Evolutionary conservation across 2,329 filamentous ascomycete genomes (phyloP), one percentile per base, ranked within the genome.

Genomic region (Diaporthe velutina): DNA sequence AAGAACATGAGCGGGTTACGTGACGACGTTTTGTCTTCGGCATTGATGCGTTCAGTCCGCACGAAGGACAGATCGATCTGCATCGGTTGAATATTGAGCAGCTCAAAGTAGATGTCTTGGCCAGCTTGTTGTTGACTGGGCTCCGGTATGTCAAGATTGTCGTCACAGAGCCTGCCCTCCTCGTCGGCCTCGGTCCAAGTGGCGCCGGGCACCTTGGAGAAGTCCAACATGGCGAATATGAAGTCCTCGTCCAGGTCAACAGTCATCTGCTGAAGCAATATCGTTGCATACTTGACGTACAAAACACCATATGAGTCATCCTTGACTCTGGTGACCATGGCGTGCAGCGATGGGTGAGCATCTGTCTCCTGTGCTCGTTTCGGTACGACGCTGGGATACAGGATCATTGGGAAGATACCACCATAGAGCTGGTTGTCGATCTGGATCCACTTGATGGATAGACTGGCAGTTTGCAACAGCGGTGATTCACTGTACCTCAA

Each of bases 351-450:
- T 0, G 97, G 97, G 84, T 98, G 97, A 0, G 96, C 93, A 77
- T 98, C 97, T 82, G 98, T 97, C 83, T 99, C 97, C 81, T 97
- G 96, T 48, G 95, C 95, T 77, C 95, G 97, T 88, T 98, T 98
- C 0, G 97, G 96, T 22, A 99, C 97, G 13, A 99, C 97, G 84
- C 96, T 98, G 8, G 97, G 97, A 82, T 99, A 99, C 74, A 99
- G 88, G 40, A 99, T 92, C 85, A 99, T 98, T 0, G 97, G 97
- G 88, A 99, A 99, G 79, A 99, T 96, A 35, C 97, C 97, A 38
- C 97, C 97, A 80, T 99, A 99, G 19, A 99, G 90, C 83, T 99
- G 97, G 79, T 99, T 99, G 84, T 99, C 97, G 79, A 99, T 94
- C 84, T 99, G 97, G 38, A 99, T 97, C 97, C 97, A 99, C 83